Evolutionary conservation across 1,284 basidiomycete species (phyloP).

Genomic region (Ceratobasidium sp.): DNA sequence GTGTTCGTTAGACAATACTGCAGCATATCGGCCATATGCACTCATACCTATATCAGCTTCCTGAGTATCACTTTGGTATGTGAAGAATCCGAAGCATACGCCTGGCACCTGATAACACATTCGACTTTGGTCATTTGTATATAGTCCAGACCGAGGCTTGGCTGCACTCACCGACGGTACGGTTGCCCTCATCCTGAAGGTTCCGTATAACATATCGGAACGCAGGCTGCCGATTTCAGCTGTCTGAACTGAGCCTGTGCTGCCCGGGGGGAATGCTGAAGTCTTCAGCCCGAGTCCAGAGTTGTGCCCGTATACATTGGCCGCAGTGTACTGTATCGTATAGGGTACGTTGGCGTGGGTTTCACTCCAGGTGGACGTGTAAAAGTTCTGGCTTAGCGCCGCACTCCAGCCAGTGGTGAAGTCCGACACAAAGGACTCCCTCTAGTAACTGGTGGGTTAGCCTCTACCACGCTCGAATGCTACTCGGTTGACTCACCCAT

Average conservation of each 20-base stretch:
- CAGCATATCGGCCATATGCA: neutral
- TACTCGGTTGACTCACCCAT: conserved; percentile 41
- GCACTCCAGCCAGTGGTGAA: conserved; percentile 42
- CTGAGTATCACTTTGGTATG: conserved; percentile 38
- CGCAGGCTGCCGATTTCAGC: conserved; percentile 45
- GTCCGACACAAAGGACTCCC: conserved; percentile 43
- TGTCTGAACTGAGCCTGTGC: conserved; percentile 37
- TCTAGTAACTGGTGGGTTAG: conserved; percentile 29
- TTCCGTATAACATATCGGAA: conserved; percentile 45
- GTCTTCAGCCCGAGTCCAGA: conserved; percentile 45
- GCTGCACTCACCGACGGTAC: conserved; percentile 41
- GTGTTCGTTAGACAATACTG: neutral
- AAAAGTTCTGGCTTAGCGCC: conserved; percentile 12
- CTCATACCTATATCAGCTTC: conserved; percentile 43
- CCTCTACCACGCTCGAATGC: neutral
- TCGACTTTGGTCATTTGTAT: neutral
- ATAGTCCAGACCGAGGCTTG: too few species aligned
- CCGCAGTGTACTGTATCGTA: conserved; percentile 20
- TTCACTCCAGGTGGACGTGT: conserved; percentile 5
- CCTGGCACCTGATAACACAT: conserved; percentile 41
- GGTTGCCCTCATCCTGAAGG: conserved; percentile 47
- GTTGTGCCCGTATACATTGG: conserved; percentile 44
- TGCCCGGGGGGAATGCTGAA: conserved; percentile 42
- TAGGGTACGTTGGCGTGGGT: conserved; percentile 27
- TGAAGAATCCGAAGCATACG: conserved; percentile 46